These are phyloP conservation scores for Leucogyrophana mollusca DNA, from an alignment of 768 basidiomycete genomes.

Conservation along the genomic window DNA sequence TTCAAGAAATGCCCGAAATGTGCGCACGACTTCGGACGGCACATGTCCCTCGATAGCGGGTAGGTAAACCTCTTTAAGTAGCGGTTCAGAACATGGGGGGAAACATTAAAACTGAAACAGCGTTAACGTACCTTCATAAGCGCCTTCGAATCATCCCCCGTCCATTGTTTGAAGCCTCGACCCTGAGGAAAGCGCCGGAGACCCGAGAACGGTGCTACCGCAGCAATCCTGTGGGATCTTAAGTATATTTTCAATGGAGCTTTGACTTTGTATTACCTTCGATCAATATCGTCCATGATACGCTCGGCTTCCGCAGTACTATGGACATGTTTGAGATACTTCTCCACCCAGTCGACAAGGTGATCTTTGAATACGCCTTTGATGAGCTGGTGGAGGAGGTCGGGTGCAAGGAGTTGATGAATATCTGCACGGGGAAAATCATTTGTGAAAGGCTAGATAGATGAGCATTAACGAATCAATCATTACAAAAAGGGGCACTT, in stretches of 20 bases:
- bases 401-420: conserved; percentile 23
- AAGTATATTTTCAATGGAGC: too few relatives aligned
- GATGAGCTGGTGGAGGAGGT: conserved; percentile 1
- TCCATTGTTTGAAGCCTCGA: conserved; percentile 36
- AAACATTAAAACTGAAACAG: too few relatives aligned
- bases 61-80: conserved; percentile 25
- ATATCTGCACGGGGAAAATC: conserved; percentile 29
- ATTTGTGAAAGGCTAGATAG: not conserved
- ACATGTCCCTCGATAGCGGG: conserved; percentile 25
- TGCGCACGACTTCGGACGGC: conserved; percentile 11
- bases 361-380: conserved; percentile 1
- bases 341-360: not conserved
- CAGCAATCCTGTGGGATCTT: conserved; percentile 31
- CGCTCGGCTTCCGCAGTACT: not conserved
- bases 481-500: conserved; percentile 6
- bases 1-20: conserved; percentile 22
- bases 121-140: conserved; percentile 38
- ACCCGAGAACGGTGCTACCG: conserved; percentile 23
- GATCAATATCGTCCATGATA: conserved; percentile 7
- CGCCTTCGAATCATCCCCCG: conserved; percentile 35
- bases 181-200: conserved; percentile 30
- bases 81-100: not conserved
- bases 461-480: not conserved
- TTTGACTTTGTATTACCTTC: too few relatives aligned
- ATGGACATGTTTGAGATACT: conserved; percentile 2